Percentiles rank a stretch among this genome's conserved stretches.
Conservation (phyloP, 345 rosid species). For the Bruguiera parviflora region DNA sequence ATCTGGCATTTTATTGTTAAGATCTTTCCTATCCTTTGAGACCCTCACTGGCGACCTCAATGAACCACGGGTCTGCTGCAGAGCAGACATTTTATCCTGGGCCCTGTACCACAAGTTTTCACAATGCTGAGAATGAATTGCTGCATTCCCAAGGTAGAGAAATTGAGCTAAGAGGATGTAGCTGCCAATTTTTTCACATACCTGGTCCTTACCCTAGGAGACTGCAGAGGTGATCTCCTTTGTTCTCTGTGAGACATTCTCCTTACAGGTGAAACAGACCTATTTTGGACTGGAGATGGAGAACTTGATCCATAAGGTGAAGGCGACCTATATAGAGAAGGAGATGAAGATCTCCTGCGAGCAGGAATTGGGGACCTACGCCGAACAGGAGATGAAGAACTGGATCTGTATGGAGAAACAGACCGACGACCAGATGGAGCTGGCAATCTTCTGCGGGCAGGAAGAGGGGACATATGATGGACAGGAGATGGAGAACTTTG, state of each 20-base stretch:
- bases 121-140: neutral
- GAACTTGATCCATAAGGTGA: conserved; percentile 35
- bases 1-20: conserved; percentile 8
- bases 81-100: conserved; percentile 18
- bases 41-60: conserved; percentile 18
- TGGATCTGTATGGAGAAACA: neutral
- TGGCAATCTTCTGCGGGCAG: conserved; percentile 38
- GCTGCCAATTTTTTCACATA: conserved; percentile 20
- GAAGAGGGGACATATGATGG: conserved; percentile 41
- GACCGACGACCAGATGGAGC: conserved; percentile 19
- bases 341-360: conserved; percentile 37
- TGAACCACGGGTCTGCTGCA: conserved; percentile 15
- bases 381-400: conserved; percentile 16
- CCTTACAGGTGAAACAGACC: conserved; percentile 14
- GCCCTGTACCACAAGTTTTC: conserved; percentile 20
- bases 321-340: conserved; percentile 38
- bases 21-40: conserved; percentile 21
- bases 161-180: neutral
- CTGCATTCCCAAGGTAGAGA: neutral
- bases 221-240: conserved; percentile 11
- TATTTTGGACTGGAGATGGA: conserved; percentile 37
- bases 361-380: conserved; percentile 33
- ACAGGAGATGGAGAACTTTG: conserved; percentile 49
- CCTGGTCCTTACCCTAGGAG: conserved; percentile 51
- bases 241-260: no score